Evolutionary conservation across 1,284 basidiomycete species (phyloP), one percentile per base, ranked within the genome.

Genomic region (Anthracocystis setariae): DNA sequence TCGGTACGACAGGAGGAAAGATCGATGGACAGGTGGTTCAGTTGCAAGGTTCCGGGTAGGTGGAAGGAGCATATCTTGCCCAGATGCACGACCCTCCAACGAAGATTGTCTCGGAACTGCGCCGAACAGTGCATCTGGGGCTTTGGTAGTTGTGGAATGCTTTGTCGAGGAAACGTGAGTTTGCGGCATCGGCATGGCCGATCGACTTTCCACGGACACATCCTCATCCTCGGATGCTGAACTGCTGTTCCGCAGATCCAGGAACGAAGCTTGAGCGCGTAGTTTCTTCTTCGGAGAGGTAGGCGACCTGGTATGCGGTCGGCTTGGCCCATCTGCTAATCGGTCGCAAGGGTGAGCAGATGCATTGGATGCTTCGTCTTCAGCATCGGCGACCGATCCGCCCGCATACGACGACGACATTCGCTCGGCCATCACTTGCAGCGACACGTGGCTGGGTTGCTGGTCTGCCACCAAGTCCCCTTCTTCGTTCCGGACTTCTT

Each of bases 1-100:
- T 17, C 78, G 75, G 69, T 71, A 82, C 18, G 73, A 58, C 17
- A 82, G 63, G 33, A 76, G 46, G 69, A 77, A 77, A 0, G 75
- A 82, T 24, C 68, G 67, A 61, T 81, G 79, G 10, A 74, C 55
- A 15, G 74, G 72, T 25, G 69, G 66, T 23, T 49, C 33, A 43
- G 53, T 43, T 23, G 49, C 50, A 38, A 57, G 10, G 38, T 42
- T 48, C 15, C 49, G 35, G 24, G 49, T 45, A 23, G 59, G 52
- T 21, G 58, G 57, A 13, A 49, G 15, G 13, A 42, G 37, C 43
- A n/a, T 33, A 7, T 17, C 43, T 46, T 7, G 44, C 3, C 8
- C 32, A 48, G 18, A 24, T 35, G 13, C 46, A 4, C 20, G 23
- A 8, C 21, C 23, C 3, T 38, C 21, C 4, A n/a, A 29, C 3